Conservation (phyloP, 768 basidiomycete genomes). For the Kwoniella dendrophila region DNA sequence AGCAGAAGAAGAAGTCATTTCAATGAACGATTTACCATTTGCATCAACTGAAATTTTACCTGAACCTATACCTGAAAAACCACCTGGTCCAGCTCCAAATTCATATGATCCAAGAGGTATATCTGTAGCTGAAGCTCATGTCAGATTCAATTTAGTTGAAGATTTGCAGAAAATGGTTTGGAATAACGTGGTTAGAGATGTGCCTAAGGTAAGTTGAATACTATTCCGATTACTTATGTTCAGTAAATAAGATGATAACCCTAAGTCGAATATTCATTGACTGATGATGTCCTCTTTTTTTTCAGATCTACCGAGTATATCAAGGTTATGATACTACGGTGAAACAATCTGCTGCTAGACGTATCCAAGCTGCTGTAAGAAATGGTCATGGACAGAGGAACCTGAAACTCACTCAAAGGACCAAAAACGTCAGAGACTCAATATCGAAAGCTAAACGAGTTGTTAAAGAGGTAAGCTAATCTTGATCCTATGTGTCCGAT, state of each 20-base stretch:
- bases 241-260: not conserved
- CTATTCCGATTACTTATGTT: no score
- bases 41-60: not conserved
- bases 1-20: conserved; percentile 1
- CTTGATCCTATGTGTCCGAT: not conserved
- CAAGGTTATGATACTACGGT: conserved; percentile 38
- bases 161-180: conserved; percentile 43
- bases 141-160: conserved; percentile 38
- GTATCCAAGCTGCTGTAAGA: conserved; percentile 34
- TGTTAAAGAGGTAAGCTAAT: conserved; percentile 44
- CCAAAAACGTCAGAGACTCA: conserved; percentile 42
- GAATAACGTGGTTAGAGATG: conserved; percentile 41
- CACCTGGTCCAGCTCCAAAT: conserved; percentile 26
- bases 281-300: not conserved
- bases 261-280: not conserved
- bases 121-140: conserved; percentile 36
- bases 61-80: conserved; percentile 14
- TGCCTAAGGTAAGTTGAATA: conserved; percentile 47
- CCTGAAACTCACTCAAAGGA: conserved; percentile 34
- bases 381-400: conserved; percentile 34
- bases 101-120: conserved; percentile 38
- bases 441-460: conserved; percentile 42
- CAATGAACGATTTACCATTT: conserved; percentile 18
- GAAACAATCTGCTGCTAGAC: conserved; percentile 28
- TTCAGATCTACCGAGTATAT: conserved; percentile 46